Base-by-base conservation (phyloP, 306 rosid species). In the Vigna nakashimae region DNA sequence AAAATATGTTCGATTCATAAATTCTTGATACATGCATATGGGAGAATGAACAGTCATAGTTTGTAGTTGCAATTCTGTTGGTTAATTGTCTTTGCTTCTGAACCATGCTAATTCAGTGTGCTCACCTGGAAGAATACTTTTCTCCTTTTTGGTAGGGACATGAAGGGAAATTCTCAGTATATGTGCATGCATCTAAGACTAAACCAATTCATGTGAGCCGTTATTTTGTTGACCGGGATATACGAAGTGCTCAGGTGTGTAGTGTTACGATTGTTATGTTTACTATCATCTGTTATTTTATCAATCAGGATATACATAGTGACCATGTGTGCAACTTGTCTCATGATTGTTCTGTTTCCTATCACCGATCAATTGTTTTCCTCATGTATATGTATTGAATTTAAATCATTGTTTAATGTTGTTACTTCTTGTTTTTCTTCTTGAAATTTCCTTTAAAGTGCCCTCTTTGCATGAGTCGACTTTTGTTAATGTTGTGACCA, bases 101-200 rank as follows among this genome's bases (percentile, higher is more conserved):
- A 52, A 14, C 70, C 55, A 62, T 58, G 58, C 40, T 68, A 46
- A 68, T 49, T 38, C 64, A 13, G 48, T 73, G 58, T 77, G 56
- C 64, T 83, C 34, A 51, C 55, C 42, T 38, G 67, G 77, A 71
- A 73, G 52, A 69, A 65, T 62, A 53, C 45, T 71, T 28, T 65
- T 81, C 51, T 45, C 57, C 55, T 79, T 83, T 56, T 80, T 88
- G 71, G 55, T 87, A 96, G 99, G 99, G 97, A 73, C 98, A 96
- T 83, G 99, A 96, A 74, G 99, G 91, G 65, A 96, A 78, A 78
- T 96, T 96, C 84, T 96, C 99, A 40, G 83, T 96, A 66, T 96
- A 93, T 70, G 92, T 96, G 79, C 99, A 96, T 82, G 94, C 99
- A 30, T 96, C 99, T 26, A 90, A 87, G 86, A 88, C 87, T 34